Base-by-base conservation (phyloP, 169 alveolate genomes). In the Perkinsus olseni region DNA sequence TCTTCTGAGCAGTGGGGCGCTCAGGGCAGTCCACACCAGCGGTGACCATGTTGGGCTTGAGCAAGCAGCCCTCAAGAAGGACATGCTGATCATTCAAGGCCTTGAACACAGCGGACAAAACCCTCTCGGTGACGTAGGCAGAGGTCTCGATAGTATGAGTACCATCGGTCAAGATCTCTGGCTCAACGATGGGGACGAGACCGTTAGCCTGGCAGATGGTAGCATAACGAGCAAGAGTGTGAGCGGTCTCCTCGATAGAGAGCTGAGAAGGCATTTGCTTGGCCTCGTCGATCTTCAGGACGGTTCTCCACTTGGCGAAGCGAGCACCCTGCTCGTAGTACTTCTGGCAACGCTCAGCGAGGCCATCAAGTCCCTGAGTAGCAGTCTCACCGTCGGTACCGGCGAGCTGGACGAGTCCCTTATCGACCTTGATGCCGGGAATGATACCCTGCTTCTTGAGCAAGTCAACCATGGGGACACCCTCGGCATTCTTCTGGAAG, bases 251-350 rank as follows among this genome's bases (percentile, higher is more conserved):
- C 31, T 93, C 91, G 62, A 99, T 96, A 62, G 99, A 97, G 93
- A 97, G 96, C 93, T 96, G 96, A 74, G 99, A 96, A 11, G 99
- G 99, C 96, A 96, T 96, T 0, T 96, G 97, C 94, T 97, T 97
- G n/a, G 94, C 97, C 50, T 94, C 96, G 93, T 97, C 99, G 94
- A 99, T 98, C 94, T 97, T 97, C 91, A 99, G 96, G 39, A 98
- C 99, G 39, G 99, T 99, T 95, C 99, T 98, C 99, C 99, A 99
- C 96, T 99, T 99, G 94, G 99, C 99, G 96, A 99, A 99, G 92
- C 99, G 97, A 92, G 99, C 99, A 62, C 99, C 99, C 92, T 98
- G 97, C 92, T 96, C 97, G 96, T 99, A 99, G 97, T 97, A 99
- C 96, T 97, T 97, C 92, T 96, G 94, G 98, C 99, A 98, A 95